Conservation (phyloP, 495 filamentous ascomycete species). For the Cercophora sp. region DNA sequence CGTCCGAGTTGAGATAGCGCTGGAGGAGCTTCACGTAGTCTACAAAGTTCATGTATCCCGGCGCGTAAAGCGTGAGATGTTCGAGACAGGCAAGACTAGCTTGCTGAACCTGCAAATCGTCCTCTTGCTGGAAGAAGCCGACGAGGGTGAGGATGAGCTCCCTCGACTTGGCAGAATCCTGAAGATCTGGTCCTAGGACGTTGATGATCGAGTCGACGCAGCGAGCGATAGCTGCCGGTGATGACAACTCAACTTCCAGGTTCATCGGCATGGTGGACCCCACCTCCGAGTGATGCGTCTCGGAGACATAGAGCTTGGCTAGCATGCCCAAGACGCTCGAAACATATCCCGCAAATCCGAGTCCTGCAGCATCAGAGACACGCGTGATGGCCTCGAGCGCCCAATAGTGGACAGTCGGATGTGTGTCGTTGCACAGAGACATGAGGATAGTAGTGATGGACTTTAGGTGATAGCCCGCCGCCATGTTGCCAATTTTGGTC, state of each 20-base stretch:
- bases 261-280: slow-evolving; percentile 77
- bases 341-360: slow-evolving; percentile 87
- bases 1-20: slow-evolving; percentile 64
- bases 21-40: slow-evolving; percentile 82
- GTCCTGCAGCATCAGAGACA: slow-evolving; percentile 86
- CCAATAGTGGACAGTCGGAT: slow-evolving; percentile 94
- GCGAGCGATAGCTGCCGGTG: slow-evolving; percentile 74
- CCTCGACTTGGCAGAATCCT: slow-evolving; percentile 86
- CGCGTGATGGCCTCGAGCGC: slow-evolving; percentile 82
- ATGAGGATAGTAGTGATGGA: slow-evolving; percentile 92
- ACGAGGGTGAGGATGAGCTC: slow-evolving; percentile 88
- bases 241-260: slow-evolving; percentile 75
- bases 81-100: slow-evolving; percentile 82
- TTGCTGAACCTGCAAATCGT: slow-evolving; percentile 64
- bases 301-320: slow-evolving; percentile 83
- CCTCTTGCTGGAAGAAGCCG: slow-evolving; percentile 75
- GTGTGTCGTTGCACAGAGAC: slow-evolving; percentile 94
- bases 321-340: slow-evolving; percentile 88
- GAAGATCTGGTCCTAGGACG: slow-evolving; percentile 90
- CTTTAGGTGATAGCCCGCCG: slow-evolving; percentile 93
- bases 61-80: slow-evolving; percentile 88
- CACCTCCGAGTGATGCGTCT: slow-evolving; percentile 87
- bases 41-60: slow-evolving; percentile 74
- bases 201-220: slow-evolving; percentile 95
- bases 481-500: slow-evolving; percentile 94